Evolutionary conservation across 345 rosid genomes (phyloP).

Genomic region (Toxicodendron radicans): DNA sequence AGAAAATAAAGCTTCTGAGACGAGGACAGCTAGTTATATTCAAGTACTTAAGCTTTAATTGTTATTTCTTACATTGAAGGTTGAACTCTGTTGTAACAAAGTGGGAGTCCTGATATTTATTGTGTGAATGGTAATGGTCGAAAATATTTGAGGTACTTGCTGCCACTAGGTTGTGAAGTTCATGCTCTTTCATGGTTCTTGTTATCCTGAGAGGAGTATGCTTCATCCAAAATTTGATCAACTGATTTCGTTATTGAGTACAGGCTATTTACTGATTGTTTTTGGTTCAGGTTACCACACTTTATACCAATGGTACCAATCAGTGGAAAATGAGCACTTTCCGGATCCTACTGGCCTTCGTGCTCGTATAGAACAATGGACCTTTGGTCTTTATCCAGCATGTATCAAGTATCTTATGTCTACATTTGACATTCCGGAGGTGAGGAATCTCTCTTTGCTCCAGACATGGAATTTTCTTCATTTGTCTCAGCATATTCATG

Average conservation of each 20-base stretch:
- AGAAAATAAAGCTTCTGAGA: neutral
- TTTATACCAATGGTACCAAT: slow-evolving; percentile 89
- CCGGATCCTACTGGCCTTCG: slow-evolving; percentile 99
- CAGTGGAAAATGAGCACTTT: slow-evolving; percentile 93
- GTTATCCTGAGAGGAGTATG: neutral
- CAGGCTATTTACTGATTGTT: slow-evolving; percentile 13
- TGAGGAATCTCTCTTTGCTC: slow-evolving; percentile 25
- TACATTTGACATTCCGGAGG: slow-evolving; percentile 99
- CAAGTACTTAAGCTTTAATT: neutral
- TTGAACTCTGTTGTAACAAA: neutral
- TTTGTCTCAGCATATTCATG: slow-evolving; percentile 13
- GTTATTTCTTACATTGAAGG: neutral
- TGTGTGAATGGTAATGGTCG: neutral
- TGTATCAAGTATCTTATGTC: slow-evolving; percentile 99
- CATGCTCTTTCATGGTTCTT: neutral
- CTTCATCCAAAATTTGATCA: neutral
- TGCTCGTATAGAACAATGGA: slow-evolving; percentile 95
- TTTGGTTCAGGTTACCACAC: slow-evolving; percentile 78
- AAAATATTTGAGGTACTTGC: neutral
- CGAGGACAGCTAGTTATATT: neutral
- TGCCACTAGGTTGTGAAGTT: neutral
- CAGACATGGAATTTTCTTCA: neutral
- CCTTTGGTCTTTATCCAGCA: slow-evolving; percentile 96
- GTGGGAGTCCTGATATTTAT: neutral
- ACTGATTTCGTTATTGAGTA: slow-evolving; percentile 8